phyloP scores from a whole-genome alignment of 768 basidiomycete genomes.

The Lactifluus rugatus region DNA sequence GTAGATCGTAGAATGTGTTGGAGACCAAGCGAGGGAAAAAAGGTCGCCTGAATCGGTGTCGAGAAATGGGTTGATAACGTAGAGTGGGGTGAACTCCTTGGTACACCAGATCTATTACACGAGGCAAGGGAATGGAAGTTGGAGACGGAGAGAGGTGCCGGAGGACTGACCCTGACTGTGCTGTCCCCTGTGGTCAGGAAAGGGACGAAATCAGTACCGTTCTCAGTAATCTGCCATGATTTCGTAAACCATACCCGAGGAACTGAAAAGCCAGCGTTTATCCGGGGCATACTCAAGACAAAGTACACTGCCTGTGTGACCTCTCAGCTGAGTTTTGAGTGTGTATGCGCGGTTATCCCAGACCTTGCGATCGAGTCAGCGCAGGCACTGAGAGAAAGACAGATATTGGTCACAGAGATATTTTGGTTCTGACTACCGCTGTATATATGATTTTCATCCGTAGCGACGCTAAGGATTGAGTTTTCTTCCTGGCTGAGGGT shows the following conservation, averaged over 20 bases:
- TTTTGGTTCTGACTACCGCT: constrained; percentile 19
- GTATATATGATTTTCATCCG: constrained; percentile 16
- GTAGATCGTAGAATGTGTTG: constrained; percentile 58
- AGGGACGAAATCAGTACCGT: neutral
- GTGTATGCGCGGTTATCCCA: constrained; percentile 72
- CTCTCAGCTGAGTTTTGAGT: constrained; percentile 57
- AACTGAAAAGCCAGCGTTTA: constrained; percentile 81
- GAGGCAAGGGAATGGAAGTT: neutral
- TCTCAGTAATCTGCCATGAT: neutral
- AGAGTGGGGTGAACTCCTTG: constrained; percentile 50
- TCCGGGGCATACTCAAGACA: constrained; percentile 67
- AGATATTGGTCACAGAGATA: constrained; percentile 11
- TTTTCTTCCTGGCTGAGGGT: constrained; percentile 12
- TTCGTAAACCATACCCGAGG: constrained; percentile 52
- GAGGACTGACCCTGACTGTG: constrained; percentile 60
- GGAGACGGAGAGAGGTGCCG: neutral
- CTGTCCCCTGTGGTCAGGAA: constrained; percentile 55
- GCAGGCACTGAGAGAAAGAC: neutral
- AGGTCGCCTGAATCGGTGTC: constrained; percentile 81
- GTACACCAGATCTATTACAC: constrained; percentile 71
- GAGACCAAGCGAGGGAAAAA: constrained; percentile 76
- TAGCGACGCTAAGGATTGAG: constrained; percentile 12
- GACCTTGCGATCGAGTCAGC: constrained; percentile 38
- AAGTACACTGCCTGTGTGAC: constrained; percentile 79
- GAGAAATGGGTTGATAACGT: constrained; percentile 65